Base-by-base conservation (phyloP, 2,329 filamentous ascomycete genomes). In the Botrytis fabae region DNA sequence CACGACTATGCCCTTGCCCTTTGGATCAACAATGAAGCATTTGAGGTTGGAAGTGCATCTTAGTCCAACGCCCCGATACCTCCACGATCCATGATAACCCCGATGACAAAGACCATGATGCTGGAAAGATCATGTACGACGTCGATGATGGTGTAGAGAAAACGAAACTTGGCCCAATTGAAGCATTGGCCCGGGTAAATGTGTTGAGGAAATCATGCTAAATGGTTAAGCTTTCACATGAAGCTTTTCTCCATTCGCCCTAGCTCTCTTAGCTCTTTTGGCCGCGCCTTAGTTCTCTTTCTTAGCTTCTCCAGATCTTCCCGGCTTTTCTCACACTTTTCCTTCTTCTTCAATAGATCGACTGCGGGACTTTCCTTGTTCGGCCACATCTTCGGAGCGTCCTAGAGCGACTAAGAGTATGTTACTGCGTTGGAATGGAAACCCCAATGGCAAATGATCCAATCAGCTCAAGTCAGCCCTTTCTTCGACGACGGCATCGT, bases 41-140 rank as follows among this genome's bases (percentile, higher is more conserved):
- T 40, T 18, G 59, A 61, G 35, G 32, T 61, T 38, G 9, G 16
- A 25, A 12, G 25, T 14, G 8, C 20, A 61, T 61, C 59, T 25
- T 25, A 38, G 59, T 35, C 9, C 59, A 25, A 38, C 16, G 3
- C 0, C 16, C 22, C 16, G 54, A 35, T 38, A 16, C 10, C 32
- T 25, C 59, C 28, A 38, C n/a, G 60, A 62, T 62, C 60, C 60
- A 62, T 62, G n/a, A 62, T 62, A 62, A 9, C 35, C 35, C 60
- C 59, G 32, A 38, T 25, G 20, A 38, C 28, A 38, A 35, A 32
- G 59, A 12, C 59, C 59, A 18, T 40, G 25, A 32, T 22, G 12
- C 32, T 61, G 20, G 32, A 32, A n/a, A 25, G 59, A 38, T 22
- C 32, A 25, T 61, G 59, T 35, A 61, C 51, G n/a, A 28, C 18